phyloP scores from a whole-genome alignment of 2,329 filamentous ascomycete species.

The Aspergillus phoenicis region DNA sequence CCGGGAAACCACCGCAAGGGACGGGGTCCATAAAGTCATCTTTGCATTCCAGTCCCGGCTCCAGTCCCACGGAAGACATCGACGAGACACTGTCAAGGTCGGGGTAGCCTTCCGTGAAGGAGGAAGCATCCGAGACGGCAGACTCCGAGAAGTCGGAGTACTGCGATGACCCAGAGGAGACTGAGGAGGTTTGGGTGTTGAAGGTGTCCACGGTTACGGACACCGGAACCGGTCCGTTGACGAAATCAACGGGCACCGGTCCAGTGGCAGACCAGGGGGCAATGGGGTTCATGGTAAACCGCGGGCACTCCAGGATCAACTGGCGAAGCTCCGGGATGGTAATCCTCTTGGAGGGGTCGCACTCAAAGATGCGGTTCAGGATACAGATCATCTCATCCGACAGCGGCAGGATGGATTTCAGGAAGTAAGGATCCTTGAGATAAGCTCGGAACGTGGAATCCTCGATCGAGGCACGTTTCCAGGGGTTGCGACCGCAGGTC shows the following conservation, averaged over 20 bases:
- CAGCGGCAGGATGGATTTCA: constrained; percentile 89
- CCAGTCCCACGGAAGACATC: constrained; percentile 38
- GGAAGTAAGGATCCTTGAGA: constrained; percentile 79
- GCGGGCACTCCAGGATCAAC: constrained; percentile 73
- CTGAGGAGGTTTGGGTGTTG: constrained; percentile 37
- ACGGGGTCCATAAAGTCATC: constrained; percentile 33
- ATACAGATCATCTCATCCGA: constrained; percentile 88
- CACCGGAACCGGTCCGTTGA: constrained; percentile 40
- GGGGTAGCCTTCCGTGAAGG: constrained; percentile 42
- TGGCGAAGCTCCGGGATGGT: constrained; percentile 76
- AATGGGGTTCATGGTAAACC: constrained; percentile 61
- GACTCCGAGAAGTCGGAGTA: constrained; percentile 44
- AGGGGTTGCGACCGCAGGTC: constrained; percentile 96
- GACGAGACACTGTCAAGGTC: constrained; percentile 38
- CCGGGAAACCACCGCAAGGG: constrained; percentile 31
- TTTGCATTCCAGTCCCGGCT: constrained; percentile 35
- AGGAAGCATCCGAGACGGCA: constrained; percentile 43
- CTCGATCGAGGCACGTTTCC: constrained; percentile 92
- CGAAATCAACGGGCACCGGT: constrained; percentile 37
- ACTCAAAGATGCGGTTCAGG: constrained; percentile 82
- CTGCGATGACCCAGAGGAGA: constrained; percentile 38
- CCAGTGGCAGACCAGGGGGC: constrained; percentile 43
- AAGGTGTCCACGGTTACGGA: constrained; percentile 38
- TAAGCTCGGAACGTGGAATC: constrained; percentile 95
- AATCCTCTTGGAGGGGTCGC: constrained; percentile 80